Percentiles rank a stretch among this genome's conserved stretches.
These are phyloP conservation scores for Wickerhamomyces mucosus DNA, from an alignment of 805 yeast species.

Conservation along the genomic window DNA sequence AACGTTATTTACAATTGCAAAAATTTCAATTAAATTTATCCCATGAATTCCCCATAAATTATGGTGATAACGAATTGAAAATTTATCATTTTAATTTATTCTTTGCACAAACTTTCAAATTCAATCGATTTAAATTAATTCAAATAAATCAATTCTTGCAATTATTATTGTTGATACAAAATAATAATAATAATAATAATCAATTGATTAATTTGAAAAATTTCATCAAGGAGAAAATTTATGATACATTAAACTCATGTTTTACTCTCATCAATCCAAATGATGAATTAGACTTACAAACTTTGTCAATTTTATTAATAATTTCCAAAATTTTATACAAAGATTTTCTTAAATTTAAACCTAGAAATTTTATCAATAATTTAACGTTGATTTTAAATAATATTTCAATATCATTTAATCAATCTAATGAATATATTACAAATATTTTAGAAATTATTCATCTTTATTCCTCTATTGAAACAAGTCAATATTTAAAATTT, in stretches of 20 bases:
- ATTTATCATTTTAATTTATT: constrained; percentile 2
- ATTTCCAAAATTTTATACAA: too few relatives aligned
- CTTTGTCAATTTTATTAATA: too few relatives aligned
- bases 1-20: constrained; percentile 28
- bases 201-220: neutral
- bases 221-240: neutral
- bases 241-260: neutral
- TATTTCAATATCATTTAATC: too few relatives aligned
- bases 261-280: neutral
- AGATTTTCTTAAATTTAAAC: too few relatives aligned
- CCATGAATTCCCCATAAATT: constrained; percentile 16
- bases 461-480: constrained; percentile 2
- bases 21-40: constrained; percentile 23
- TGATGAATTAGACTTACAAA: constrained; percentile 6
- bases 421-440: too few relatives aligned
- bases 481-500: constrained; percentile 4
- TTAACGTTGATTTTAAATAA: too few relatives aligned
- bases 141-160: neutral
- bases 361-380: too few relatives aligned
- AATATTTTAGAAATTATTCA: constrained; percentile 7
- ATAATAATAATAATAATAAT: too few relatives aligned
- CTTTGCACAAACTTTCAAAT: neutral
- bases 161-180: neutral
- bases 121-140: neutral
- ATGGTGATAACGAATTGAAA: constrained; percentile 4